Evolutionary conservation across 257 asterid species (phyloP), one percentile per base, ranked within the genome.

Genomic region (Lithospermum erythrorhizon): DNA sequence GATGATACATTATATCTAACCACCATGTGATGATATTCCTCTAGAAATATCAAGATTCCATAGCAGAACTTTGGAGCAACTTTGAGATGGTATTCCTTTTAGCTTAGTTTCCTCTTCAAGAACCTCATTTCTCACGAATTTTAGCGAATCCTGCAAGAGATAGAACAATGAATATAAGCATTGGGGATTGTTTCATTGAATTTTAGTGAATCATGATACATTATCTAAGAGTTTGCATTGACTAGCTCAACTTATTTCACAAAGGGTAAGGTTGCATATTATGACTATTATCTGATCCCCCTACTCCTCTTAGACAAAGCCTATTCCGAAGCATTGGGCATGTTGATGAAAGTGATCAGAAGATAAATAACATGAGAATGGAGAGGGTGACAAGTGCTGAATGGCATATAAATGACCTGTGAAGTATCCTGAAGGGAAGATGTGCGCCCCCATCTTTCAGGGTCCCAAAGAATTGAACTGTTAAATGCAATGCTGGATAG

Each of bases 401-500:
- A 4, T 30, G 37, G 9, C 37, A 30, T 30, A 4, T 37, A 37
- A 37, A 13, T 5, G 68, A 79, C 97, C 95, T 87, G 96, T 53
- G 93, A 75, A 58, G 85, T 70, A 69, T 85, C 83, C 65, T 90
- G 97, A 24, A 74, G 72, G 62, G 96, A 79, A 21, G 96, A 80
- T 22, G 95, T 71, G 21, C 96, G 82, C 0, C 97, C 97, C 97
- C 96, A 90, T 82, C 96, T 77, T 68, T 90, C 95, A 2, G 97
- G 96, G 79, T 90, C 97, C 97, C 97, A 90, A 18, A 90, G 89
- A 63, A 87, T 80, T 5, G 97, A 90, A 69, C 91, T 90, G 61
- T 87, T 90, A 76, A 90, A 90, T 9, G 96, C 96, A 72, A 91
- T 85, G 49, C 83, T 83, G 19, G 98, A 87, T 68, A 87, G 76